Evolutionary conservation across 163 green algal species (phyloP), one percentile per base, ranked within the genome.

Genomic region (Scenedesmus sp.): DNA sequence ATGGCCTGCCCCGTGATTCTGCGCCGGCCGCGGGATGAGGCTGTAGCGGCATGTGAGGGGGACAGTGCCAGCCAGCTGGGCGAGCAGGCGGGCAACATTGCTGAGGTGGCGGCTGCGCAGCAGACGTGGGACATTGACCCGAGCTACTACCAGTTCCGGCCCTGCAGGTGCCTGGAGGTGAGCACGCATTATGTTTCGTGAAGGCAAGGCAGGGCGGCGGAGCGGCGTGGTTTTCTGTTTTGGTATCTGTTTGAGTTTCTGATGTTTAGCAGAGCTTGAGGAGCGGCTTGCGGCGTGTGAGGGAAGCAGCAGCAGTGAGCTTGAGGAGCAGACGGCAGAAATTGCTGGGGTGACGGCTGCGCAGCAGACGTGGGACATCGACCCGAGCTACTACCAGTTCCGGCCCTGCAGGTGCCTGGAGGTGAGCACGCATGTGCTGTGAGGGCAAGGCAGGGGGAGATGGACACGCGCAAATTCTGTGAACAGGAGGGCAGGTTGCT

Each of bases 331-430:
- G 87, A 57, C 83, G 8, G 57, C 8, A 59, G 77, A 88, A 23
- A 46, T 88, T n/a, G 83, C 83, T 74, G 57, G 77, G 23, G 10
- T 67, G 2, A 12, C 9, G 2, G 1, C 60, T 3, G 70, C 18
- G 9, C 18, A 74, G 77, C 85, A 88, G 60, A 52, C 10, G 26
- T 93, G 86, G 86, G 23, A 91, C 7, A 16, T 93, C 1, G 76
- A 90, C 73, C 85, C 90, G 4, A n/a, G 10, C 20, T 91, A 91
- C 77, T 93, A 86, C n/a, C 73, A 88, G 13, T 93, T 86, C 64
- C 7, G 26, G 46, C 1, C 8, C 54, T 93, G 90, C 79, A 55
- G 18, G 0, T 93, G 90, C 77, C 77, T 93, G 1, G 59, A 84
- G 90, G 88, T 92, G 57, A 79, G 86, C 26, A 26, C 34, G 0